phyloP scores from a whole-genome alignment of 2,329 filamentous ascomycete species.

The Aureobasidium melanogenum region DNA sequence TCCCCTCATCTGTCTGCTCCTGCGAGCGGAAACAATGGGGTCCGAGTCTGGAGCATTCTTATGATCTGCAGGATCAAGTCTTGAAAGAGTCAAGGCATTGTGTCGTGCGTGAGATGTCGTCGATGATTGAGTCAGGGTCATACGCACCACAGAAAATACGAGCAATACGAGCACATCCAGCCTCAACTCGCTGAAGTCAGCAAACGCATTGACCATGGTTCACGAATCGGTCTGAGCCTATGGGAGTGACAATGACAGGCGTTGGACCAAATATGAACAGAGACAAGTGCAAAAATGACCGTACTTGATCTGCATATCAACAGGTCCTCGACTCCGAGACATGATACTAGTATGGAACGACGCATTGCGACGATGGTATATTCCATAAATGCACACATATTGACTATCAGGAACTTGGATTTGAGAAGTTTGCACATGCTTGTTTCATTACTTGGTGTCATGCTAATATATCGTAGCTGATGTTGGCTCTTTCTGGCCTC shows the following conservation, averaged over 20 bases:
- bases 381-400: background rate
- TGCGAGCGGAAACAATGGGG: too few relatives aligned
- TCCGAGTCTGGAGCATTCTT: background rate
- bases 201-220: background rate
- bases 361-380: background rate
- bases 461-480: conserved; percentile 8
- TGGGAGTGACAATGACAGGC: background rate
- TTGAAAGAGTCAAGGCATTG: background rate
- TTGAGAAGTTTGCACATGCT: background rate
- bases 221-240: background rate
- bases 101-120: background rate
- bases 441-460: conserved; percentile 8
- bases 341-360: background rate
- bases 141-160: background rate
- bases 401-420: background rate
- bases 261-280: background rate
- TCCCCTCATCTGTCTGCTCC: background rate
- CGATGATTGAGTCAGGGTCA: background rate
- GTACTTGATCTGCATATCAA: background rate
- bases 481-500: background rate
- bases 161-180: background rate
- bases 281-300: background rate
- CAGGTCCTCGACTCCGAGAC: background rate
- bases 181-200: background rate
- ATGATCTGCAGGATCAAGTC: background rate